A percentile compares a stretch with the other conserved stretches of the same genome.
phyloP scores from a whole-genome alignment of 371 early-diverging fungal species.

The Dinochytrium kinnereticum region DNA sequence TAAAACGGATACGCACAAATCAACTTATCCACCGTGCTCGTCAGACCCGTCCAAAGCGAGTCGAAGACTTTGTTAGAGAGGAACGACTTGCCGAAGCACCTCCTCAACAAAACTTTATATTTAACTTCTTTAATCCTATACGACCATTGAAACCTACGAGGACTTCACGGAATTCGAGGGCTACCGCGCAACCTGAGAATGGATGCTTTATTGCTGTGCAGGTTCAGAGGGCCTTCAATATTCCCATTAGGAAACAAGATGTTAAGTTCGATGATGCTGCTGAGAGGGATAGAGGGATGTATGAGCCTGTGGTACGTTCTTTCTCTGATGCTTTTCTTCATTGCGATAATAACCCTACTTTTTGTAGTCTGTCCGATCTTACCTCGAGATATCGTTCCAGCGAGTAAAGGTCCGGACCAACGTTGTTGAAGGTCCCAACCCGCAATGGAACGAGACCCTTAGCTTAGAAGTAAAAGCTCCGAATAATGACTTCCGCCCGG shows the following conservation, averaged over 20 bases:
- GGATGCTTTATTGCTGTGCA: slow-evolving; percentile 50
- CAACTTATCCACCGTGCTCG: slow-evolving; percentile 47
- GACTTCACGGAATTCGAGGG: slow-evolving; percentile 22
- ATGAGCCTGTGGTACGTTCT: neutral
- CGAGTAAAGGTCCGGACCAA: slow-evolving; percentile 39
- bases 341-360: neutral
- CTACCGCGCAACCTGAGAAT: slow-evolving; percentile 39
- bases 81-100: slow-evolving; percentile 38
- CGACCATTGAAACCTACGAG: slow-evolving; percentile 55
- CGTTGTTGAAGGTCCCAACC: slow-evolving; percentile 49
- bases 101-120: slow-evolving; percentile 30
- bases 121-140: slow-evolving; percentile 38
- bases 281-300: neutral
- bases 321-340: slow-evolving; percentile 8
- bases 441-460: slow-evolving; percentile 60
- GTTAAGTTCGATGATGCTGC: slow-evolving; percentile 26
- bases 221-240: slow-evolving; percentile 46
- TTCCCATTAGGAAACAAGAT: slow-evolving; percentile 47
- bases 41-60: slow-evolving; percentile 41
- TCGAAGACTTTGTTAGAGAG: slow-evolving; percentile 54
- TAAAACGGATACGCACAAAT: slow-evolving; percentile 54
- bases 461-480: slow-evolving; percentile 41
- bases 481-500: slow-evolving; percentile 44
- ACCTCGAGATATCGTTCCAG: slow-evolving; percentile 55
- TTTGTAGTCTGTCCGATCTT: slow-evolving; percentile 46